These are phyloP conservation scores for Helminthosporium solani DNA, from an alignment of 2,329 filamentous ascomycete genomes.

Conservation along the genomic window DNA sequence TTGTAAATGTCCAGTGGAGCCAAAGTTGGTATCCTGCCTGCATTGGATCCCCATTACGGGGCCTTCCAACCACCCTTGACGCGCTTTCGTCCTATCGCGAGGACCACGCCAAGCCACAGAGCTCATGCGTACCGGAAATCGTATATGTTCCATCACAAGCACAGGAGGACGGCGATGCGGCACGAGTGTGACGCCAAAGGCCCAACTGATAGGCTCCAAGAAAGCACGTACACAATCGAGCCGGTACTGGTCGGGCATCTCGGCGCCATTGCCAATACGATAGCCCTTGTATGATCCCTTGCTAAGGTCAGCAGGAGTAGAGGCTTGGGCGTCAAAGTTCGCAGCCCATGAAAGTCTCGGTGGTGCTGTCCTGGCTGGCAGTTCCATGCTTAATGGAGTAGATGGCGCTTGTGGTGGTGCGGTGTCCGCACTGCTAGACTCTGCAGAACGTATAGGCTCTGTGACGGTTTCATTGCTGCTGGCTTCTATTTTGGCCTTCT, in stretches of 20 bases:
- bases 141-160: slow-evolving; percentile 51
- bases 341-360: slow-evolving; percentile 29
- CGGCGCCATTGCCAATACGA: slow-evolving; percentile 56
- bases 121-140: slow-evolving; percentile 59
- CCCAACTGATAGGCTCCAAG: slow-evolving; percentile 59
- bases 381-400: slow-evolving; percentile 22
- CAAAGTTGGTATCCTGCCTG: slow-evolving; percentile 57
- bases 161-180: slow-evolving; percentile 50
- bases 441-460: slow-evolving; percentile 13
- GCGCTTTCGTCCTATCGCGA: slow-evolving; percentile 53
- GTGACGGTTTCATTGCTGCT: slow-evolving; percentile 15
- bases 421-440: slow-evolving; percentile 8
- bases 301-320: slow-evolving; percentile 27
- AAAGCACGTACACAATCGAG: slow-evolving; percentile 58
- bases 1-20: slow-evolving; percentile 30
- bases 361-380: slow-evolving; percentile 31
- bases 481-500: slow-evolving; percentile 42
- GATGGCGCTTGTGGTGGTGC: slow-evolving; percentile 7
- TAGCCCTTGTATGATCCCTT: slow-evolving; percentile 56
- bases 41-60: slow-evolving; percentile 59
- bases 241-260: slow-evolving; percentile 61
- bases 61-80: slow-evolving; percentile 58
- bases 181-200: slow-evolving; percentile 57
- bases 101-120: slow-evolving; percentile 57
- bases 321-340: slow-evolving; percentile 15